These are phyloP conservation scores for Cyberlindnera euphorbiae DNA, from an alignment of 805 yeast species.

Conservation along the genomic window DNA sequence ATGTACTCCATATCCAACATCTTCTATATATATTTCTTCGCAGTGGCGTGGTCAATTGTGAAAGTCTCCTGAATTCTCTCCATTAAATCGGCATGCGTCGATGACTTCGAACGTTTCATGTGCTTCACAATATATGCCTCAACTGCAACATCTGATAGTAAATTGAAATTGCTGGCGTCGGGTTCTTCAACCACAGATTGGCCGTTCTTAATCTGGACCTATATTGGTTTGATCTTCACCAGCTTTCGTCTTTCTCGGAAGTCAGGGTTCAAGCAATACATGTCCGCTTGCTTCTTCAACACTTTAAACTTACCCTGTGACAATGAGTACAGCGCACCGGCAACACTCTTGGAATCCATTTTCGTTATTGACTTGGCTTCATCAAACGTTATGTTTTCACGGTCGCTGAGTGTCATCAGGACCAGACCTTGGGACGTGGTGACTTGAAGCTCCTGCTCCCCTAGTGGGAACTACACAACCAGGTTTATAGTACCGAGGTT, in stretches of 20 bases:
- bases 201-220: conserved; percentile 17
- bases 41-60: conserved; percentile 2
- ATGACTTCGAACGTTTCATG: conserved; percentile 12
- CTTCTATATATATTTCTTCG: conserved; percentile 13
- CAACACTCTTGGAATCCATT: conserved; percentile 15
- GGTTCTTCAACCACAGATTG: conserved; percentile 10
- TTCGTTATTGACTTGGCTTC: conserved; percentile 11
- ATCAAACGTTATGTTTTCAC: conserved; percentile 11
- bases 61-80: conserved; percentile 7
- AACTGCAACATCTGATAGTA: no score
- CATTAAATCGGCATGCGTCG: conserved; percentile 15
- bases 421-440: conserved; percentile 19
- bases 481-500: conserved; percentile 21
- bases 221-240: conserved; percentile 17
- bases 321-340: conserved; percentile 22
- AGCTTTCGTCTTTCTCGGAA: conserved; percentile 15
- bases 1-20: conserved; percentile 14
- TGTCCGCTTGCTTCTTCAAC: conserved; percentile 10
- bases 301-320: conserved; percentile 20
- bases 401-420: conserved; percentile 18
- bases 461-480: conserved; percentile 12
- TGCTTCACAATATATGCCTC: conserved; percentile 20
- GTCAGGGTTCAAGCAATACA: conserved; percentile 13
- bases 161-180: no score
- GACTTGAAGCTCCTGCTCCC: conserved; percentile 19